phyloP scores from a whole-genome alignment of 768 basidiomycete species.

The Leccinum barrowsii region DNA sequence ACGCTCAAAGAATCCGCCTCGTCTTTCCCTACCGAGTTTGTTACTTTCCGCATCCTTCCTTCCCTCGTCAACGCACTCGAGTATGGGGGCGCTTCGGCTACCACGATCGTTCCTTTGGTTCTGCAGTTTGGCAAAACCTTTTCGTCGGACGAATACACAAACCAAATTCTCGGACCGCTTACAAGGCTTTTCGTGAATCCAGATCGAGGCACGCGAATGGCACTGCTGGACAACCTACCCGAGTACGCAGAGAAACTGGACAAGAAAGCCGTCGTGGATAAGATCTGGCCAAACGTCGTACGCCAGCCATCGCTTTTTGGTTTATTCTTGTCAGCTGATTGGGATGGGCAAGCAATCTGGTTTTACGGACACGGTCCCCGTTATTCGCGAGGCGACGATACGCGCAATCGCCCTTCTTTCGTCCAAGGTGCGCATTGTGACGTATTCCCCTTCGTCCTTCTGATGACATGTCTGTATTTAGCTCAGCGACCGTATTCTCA shows the following conservation, averaged over 20 bases:
- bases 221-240: constrained; percentile 78
- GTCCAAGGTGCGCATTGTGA: constrained; percentile 57
- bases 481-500: constrained; percentile 88
- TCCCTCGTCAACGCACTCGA: constrained; percentile 76
- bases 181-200: constrained; percentile 84
- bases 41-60: constrained; percentile 82
- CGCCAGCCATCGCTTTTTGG: background rate
- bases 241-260: constrained; percentile 88
- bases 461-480: constrained; percentile 27
- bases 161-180: constrained; percentile 69
- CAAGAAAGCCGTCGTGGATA: constrained; percentile 77
- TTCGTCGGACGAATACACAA: constrained; percentile 65
- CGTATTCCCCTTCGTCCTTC: background rate
- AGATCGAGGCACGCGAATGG: constrained; percentile 93
- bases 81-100: constrained; percentile 73
- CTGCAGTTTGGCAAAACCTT: constrained; percentile 74
- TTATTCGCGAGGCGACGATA: constrained; percentile 92
- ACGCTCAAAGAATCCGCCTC: constrained; percentile 75
- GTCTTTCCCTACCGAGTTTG: constrained; percentile 84
- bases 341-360: constrained; percentile 73
- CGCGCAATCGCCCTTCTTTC: constrained; percentile 82
- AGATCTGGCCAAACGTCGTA: constrained; percentile 91
- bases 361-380: constrained; percentile 89
- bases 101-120: constrained; percentile 78
- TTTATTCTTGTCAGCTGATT: background rate